Evolutionary conservation across 2,329 filamentous ascomycete genomes (phyloP).

Genomic region (Diaporthe capsici): DNA sequence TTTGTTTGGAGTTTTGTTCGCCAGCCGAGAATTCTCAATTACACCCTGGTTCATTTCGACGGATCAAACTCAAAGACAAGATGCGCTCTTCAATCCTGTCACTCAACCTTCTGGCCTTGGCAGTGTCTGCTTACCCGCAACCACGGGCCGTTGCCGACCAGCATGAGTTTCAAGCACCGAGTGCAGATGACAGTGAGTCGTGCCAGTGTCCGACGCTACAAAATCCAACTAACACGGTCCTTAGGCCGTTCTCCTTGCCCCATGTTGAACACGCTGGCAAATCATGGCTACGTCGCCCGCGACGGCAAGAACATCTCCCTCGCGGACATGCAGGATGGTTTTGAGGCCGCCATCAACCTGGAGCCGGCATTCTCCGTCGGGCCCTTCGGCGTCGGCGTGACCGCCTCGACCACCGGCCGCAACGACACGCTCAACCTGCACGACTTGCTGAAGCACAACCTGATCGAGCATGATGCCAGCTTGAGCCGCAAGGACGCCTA

Average conservation of each 20-base stretch:
- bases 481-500: conserved; percentile 25
- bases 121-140: conserved; percentile 8
- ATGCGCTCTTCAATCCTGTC: conserved; percentile 14
- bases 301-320: conserved; percentile 30
- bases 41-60: background rate
- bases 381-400: conserved; percentile 12
- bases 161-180: conserved; percentile 21
- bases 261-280: conserved; percentile 32
- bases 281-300: conserved; percentile 30
- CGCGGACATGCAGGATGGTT: conserved; percentile 2
- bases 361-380: conserved; percentile 13
- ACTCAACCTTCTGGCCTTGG: conserved; percentile 7
- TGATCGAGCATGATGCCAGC: conserved; percentile 30
- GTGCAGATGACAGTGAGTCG: conserved; percentile 19
- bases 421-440: conserved; percentile 31
- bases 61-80: background rate
- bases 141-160: background rate
- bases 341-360: conserved; percentile 26
- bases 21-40: background rate
- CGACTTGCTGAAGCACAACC: conserved; percentile 25
- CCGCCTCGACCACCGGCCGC: conserved; percentile 25
- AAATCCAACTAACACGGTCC: background rate
- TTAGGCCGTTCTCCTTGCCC: conserved; percentile 23
- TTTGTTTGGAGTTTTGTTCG: background rate
- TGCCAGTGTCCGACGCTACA: background rate